phyloP scores from a whole-genome alignment of 108 stramenopile genomes.

The Nannochloropsis gaditana region DNA sequence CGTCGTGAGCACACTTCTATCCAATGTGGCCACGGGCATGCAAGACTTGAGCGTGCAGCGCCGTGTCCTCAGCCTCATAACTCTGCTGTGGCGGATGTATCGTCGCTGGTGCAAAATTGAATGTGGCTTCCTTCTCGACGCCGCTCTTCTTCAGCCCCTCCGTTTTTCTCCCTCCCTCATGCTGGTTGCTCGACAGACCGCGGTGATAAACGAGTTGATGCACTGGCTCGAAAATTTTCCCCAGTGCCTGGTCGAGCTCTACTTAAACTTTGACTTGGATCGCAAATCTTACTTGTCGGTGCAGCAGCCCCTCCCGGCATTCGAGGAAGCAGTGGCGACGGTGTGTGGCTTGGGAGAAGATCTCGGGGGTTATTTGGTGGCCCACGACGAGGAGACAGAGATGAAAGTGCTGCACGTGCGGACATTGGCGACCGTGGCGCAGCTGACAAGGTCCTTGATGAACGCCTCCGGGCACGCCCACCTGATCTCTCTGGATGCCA shows the following conservation, averaged over 20 bases:
- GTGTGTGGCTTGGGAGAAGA: slow-evolving; percentile 45
- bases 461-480: slow-evolving; percentile 51
- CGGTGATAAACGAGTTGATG: slow-evolving; percentile 44
- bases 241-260: slow-evolving; percentile 50
- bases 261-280: slow-evolving; percentile 55
- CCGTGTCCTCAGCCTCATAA: background rate
- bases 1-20: background rate
- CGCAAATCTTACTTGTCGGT: slow-evolving; percentile 40
- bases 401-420: slow-evolving; percentile 28
- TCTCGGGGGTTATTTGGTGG: slow-evolving; percentile 20
- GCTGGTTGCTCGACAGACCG: slow-evolving; percentile 18
- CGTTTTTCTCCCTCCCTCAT: background rate
- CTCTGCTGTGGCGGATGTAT: background rate
- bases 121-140: background rate
- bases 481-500: slow-evolving; percentile 35
- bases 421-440: slow-evolving; percentile 36
- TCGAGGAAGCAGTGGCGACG: slow-evolving; percentile 29
- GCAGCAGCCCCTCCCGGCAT: slow-evolving; percentile 48
- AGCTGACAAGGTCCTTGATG: slow-evolving; percentile 43
- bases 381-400: slow-evolving; percentile 21
- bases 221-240: slow-evolving; percentile 48
- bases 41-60: background rate
- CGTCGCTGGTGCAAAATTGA: background rate
- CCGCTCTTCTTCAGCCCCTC: background rate
- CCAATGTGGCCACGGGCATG: background rate